Percentiles rank a stretch among this genome's conserved stretches.
phyloP scores from a whole-genome alignment of 148 eudicot species.

The Fagopyrum tataricum region DNA sequence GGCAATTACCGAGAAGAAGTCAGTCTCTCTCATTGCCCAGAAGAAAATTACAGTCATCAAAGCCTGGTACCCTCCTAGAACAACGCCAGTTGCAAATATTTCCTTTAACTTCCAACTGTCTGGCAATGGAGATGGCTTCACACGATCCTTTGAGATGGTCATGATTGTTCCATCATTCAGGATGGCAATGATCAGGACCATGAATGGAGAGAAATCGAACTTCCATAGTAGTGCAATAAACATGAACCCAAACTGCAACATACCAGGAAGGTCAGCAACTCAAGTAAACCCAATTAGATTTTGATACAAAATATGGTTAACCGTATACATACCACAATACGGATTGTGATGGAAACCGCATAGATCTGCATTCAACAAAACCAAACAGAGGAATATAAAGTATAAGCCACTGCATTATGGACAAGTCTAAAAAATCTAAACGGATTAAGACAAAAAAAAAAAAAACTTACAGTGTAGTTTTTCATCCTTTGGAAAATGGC shows the following conservation, averaged over 20 bases:
- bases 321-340: conserved; percentile 15
- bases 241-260: conserved; percentile 16
- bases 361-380: conserved; percentile 16
- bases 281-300: neutral
- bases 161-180: conserved; percentile 38
- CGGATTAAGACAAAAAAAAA: neutral
- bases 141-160: conserved; percentile 52
- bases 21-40: conserved; percentile 26
- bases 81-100: conserved; percentile 44
- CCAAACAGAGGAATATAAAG: neutral
- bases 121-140: conserved; percentile 44
- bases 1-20: conserved; percentile 29
- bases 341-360: conserved; percentile 19
- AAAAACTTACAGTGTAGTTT: conserved; percentile 16
- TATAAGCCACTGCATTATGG: neutral
- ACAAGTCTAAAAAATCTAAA: neutral
- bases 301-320: neutral
- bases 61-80: conserved; percentile 41
- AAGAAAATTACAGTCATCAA: conserved; percentile 39
- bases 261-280: neutral
- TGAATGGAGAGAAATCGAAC: conserved; percentile 18
- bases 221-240: conserved; percentile 19
- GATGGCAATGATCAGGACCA: conserved; percentile 19
- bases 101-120: conserved; percentile 47
- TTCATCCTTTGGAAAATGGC: conserved; percentile 99